Base-by-base conservation (phyloP, 768 basidiomycete species). In the Podaxis sp. region DNA sequence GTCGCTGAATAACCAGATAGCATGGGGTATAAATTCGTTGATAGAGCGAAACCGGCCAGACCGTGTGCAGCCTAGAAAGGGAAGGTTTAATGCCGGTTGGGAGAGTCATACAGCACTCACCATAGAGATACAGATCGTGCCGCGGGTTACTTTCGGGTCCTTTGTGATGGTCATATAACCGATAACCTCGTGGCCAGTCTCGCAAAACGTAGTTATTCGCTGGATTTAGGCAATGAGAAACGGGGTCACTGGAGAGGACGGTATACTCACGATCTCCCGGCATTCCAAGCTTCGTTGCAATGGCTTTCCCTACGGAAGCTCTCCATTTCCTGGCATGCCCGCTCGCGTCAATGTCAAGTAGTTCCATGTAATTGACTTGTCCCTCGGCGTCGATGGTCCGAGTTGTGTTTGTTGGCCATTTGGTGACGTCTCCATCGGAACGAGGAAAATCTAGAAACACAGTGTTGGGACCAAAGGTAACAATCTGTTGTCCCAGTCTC, bases 11-110 rank as follows among this genome's bases (percentile, higher is more conserved):
- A 94, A 81, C 91, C 91, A 94, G 61, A 86, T 76, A 2, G 89
- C 89, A 66, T 95, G 93, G 3, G 91, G 91, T 50, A 89, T 82
- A 69, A 94, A 92, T 69, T 95, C 93, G 51, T 88, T 88, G n/a
- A 86, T 76, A 11, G 91, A 93, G 46, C 93, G 88, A 71, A 93
- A 94, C 36, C 76, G 75, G 44, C 69, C 70, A 57, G 75, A 81
- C 32, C 73, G 74, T 42, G 78, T 72, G 14, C 53, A 61, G 1
- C 86, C 86, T 73, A 74, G 72, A 78, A 59, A 23, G 61, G 18
- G 53, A 32, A 38, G 48, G 57, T 36, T 52, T 56, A 64, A 40
- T 57, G 25, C 42, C 50, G 50, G 21, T 25, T 40, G 38, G 28
- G 28, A 48, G 46, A 59, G n/a, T 55, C n/a, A 46, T 38, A 37